Evolutionary conservation across 345 rosid species (phyloP).

Genomic region (Citropsis articulata): DNA sequence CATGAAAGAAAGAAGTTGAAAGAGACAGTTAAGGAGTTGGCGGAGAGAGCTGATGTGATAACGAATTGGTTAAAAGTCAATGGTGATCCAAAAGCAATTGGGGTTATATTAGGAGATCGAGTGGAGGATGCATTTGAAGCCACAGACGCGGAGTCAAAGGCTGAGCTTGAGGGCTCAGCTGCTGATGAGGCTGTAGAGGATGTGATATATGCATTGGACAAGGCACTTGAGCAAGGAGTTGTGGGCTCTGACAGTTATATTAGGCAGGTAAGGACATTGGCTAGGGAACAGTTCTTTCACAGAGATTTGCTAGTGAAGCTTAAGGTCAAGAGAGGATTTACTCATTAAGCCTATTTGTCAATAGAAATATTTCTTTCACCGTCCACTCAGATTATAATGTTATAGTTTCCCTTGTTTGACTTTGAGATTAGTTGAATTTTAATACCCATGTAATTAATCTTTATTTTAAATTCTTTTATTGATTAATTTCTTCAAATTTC

Average conservation of each 20-base stretch:
- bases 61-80: conserved; percentile 43
- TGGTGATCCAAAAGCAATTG: conserved; percentile 18
- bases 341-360: not conserved
- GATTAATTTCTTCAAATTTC: too few relatives aligned
- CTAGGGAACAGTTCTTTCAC: conserved; percentile 57
- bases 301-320: conserved; percentile 18
- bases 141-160: conserved; percentile 27
- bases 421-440: too few relatives aligned
- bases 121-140: conserved; percentile 34
- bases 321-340: not conserved
- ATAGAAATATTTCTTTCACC: too few relatives aligned
- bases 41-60: conserved; percentile 26
- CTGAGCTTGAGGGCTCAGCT: conserved; percentile 34
- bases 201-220: conserved; percentile 44
- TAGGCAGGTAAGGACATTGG: conserved; percentile 58
- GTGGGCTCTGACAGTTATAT: conserved; percentile 45
- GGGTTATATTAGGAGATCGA: conserved; percentile 18
- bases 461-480: too few relatives aligned
- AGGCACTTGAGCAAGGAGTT: conserved; percentile 39
- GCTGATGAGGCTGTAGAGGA: conserved; percentile 59
- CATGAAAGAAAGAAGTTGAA: conserved; percentile 35
- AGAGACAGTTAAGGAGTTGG: conserved; percentile 19
- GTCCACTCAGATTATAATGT: too few relatives aligned
- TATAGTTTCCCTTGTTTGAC: too few relatives aligned
- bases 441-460: too few relatives aligned